Conservation (phyloP, 768 basidiomycete genomes). For the Pholiota microspora region DNA sequence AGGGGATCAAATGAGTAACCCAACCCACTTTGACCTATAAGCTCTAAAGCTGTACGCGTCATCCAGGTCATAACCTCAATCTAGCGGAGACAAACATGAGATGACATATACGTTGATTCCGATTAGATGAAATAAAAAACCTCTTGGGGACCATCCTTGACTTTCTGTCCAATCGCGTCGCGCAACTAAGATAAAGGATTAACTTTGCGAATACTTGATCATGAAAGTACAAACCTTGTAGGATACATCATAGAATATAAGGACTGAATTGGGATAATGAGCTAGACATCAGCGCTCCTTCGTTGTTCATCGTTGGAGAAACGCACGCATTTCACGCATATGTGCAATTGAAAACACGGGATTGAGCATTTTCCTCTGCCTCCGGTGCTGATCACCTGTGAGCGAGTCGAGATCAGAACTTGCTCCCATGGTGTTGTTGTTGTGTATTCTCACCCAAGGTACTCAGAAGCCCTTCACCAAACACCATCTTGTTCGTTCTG, state of each 20-base stretch:
- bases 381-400: slow-evolving; percentile 38
- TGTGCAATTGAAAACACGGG: slow-evolving; percentile 42
- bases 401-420: neutral
- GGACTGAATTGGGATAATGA: slow-evolving; percentile 20
- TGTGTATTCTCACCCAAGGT: slow-evolving; percentile 18
- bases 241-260: slow-evolving; percentile 31
- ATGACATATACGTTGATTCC: neutral
- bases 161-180: slow-evolving; percentile 20
- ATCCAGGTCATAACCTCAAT: slow-evolving; percentile 17
- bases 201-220: neutral
- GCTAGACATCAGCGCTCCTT: too few species aligned
- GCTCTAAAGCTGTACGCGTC: slow-evolving; percentile 43
- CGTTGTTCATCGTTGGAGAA: too few species aligned
- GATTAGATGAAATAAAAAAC: neutral
- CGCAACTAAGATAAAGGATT: slow-evolving; percentile 21
- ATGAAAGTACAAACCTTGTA: slow-evolving; percentile 21
- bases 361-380: slow-evolving; percentile 43
- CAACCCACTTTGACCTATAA: slow-evolving; percentile 48
- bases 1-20: slow-evolving; percentile 43
- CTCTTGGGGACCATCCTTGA: slow-evolving; percentile 17
- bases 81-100: slow-evolving; percentile 3
- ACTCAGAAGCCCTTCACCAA: slow-evolving; percentile 19
- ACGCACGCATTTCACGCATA: slow-evolving; percentile 33
- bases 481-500: slow-evolving; percentile 15
- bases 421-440: neutral